Evolutionary conservation across 495 filamentous ascomycete genomes (phyloP).

Genomic region (Tricharina praecox): DNA sequence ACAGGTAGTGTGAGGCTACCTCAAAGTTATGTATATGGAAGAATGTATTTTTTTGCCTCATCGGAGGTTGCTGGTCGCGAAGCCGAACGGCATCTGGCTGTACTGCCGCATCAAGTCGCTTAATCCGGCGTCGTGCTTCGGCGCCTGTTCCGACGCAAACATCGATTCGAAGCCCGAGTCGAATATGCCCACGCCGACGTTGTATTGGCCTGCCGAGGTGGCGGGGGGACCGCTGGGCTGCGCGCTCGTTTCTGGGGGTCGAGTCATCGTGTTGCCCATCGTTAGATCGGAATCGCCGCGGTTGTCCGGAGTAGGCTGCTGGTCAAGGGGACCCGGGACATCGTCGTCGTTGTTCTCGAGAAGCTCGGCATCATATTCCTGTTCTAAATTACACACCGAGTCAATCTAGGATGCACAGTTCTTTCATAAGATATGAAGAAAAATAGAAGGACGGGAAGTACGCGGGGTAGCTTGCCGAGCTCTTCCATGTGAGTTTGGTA

Average conservation of each 20-base stretch:
- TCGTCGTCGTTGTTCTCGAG: constrained; percentile 82
- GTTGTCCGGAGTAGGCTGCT: constrained; percentile 17
- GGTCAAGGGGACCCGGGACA: constrained; percentile 18
- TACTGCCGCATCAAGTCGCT: constrained; percentile 26
- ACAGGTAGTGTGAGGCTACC: neutral
- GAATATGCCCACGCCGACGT: constrained; percentile 20
- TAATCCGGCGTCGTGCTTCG: constrained; percentile 20
- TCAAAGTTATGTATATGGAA: neutral
- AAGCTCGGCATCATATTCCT: constrained; percentile 88
- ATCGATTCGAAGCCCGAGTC: constrained; percentile 23
- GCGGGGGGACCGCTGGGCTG: neutral
- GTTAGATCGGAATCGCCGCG: constrained; percentile 20
- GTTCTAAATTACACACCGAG: constrained; percentile 64
- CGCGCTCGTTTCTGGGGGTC: constrained; percentile 14
- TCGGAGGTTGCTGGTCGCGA: constrained; percentile 14
- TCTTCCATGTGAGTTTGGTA: constrained; percentile 94
- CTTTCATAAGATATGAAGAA: constrained; percentile 33
- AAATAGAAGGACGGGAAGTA: constrained; percentile 33
- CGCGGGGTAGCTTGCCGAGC: constrained; percentile 76
- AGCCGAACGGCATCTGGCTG: constrained; percentile 21
- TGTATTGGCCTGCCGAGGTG: too few species aligned
- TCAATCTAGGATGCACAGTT: constrained; percentile 71
- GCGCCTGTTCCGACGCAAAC: constrained; percentile 21
- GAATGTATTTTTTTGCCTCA: too few species aligned
- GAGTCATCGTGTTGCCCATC: constrained; percentile 10